These are phyloP conservation scores for Candida smagusa DNA, from an alignment of 1,139 yeast species.

Conservation along the genomic window DNA sequence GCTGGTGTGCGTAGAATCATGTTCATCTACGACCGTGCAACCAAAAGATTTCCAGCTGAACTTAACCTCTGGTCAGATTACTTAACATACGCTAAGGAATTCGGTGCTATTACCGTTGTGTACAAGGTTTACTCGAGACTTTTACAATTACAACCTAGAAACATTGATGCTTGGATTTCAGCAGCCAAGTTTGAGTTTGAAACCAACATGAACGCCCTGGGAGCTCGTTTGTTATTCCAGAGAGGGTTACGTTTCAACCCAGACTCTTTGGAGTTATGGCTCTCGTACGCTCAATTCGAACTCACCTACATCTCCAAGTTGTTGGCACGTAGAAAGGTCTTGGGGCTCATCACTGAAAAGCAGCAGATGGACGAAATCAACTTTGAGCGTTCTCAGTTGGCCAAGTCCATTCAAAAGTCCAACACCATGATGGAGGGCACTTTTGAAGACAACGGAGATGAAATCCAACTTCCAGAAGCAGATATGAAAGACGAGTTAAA, in stretches of 20 bases:
- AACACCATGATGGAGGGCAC: constrained; percentile 16
- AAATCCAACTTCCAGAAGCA: constrained; percentile 45
- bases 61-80: constrained; percentile 76
- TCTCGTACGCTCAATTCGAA: constrained; percentile 84
- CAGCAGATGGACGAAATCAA: constrained; percentile 58
- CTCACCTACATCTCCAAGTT: constrained; percentile 80
- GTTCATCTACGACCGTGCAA: constrained; percentile 82
- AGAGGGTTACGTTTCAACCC: constrained; percentile 81
- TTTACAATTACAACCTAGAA: constrained; percentile 86
- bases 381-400: constrained; percentile 32
- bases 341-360: constrained; percentile 72
- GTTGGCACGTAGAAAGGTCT: constrained; percentile 75
- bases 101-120: constrained; percentile 76
- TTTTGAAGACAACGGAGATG: constrained; percentile 26
- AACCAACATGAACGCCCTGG: constrained; percentile 80
- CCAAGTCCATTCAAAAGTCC: constrained; percentile 22
- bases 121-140: constrained; percentile 77
- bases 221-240: constrained; percentile 84
- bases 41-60: constrained; percentile 76
- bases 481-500: constrained; percentile 61
- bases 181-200: constrained; percentile 96
- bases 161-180: constrained; percentile 86
- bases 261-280: constrained; percentile 73
- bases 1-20: constrained; percentile 80
- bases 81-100: constrained; percentile 66